Evolutionary conservation across 176 grass and related monocot genomes (phyloP).

Genomic region (Poa annua): DNA sequence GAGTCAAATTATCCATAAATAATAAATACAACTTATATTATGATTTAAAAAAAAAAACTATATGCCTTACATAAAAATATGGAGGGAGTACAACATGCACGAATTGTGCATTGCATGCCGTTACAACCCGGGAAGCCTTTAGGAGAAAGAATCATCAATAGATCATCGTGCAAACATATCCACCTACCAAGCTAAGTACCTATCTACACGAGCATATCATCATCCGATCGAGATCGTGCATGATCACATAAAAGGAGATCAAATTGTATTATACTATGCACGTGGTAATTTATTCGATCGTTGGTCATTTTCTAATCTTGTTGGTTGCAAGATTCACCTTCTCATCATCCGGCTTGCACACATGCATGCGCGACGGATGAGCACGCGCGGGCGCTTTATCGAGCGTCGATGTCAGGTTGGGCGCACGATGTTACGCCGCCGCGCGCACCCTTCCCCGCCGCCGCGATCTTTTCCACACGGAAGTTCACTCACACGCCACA

Average conservation of each 20-base stretch:
- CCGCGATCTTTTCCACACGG: neutral
- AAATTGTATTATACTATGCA: neutral
- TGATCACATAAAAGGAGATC: neutral
- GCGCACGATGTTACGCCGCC: neutral
- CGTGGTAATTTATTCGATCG: neutral
- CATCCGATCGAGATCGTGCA: neutral
- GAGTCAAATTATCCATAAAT: too few relatives aligned
- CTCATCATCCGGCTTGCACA: neutral
- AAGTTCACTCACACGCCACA: neutral
- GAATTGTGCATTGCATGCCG: neutral
- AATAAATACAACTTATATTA: too few relatives aligned
- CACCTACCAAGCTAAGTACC: neutral
- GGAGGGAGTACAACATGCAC: too few relatives aligned
- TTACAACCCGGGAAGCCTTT: too few relatives aligned
- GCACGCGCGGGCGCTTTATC: neutral
- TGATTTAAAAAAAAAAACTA: too few relatives aligned
- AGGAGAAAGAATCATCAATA: too few relatives aligned
- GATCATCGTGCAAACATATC: neutral
- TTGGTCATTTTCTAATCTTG: neutral
- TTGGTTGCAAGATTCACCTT: slow-evolving; percentile 13
- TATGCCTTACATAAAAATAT: too few relatives aligned
- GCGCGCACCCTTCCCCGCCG: neutral
- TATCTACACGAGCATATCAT: neutral
- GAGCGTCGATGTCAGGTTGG: neutral
- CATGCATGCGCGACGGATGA: neutral